Evolutionary conservation across 176 grass and related monocot species (phyloP).

Genomic region (Bothriochloa decipiens): DNA sequence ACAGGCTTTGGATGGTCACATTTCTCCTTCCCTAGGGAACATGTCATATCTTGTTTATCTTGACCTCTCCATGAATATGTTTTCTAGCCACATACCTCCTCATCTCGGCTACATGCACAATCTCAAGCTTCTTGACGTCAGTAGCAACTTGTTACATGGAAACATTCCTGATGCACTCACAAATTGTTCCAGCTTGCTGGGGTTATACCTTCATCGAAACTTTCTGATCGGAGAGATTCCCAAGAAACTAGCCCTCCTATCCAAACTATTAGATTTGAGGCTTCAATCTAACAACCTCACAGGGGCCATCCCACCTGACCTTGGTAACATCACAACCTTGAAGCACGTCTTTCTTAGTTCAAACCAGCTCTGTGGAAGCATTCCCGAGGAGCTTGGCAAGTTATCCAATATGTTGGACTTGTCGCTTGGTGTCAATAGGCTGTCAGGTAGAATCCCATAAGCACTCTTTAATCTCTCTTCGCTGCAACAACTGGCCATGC

Average conservation of each 20-base stretch:
- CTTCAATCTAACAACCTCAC: not conserved
- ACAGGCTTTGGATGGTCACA: not conserved
- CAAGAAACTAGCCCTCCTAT: not conserved
- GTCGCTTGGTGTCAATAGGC: not conserved
- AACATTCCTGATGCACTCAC: not conserved
- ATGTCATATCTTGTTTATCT: not conserved
- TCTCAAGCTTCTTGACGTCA: not conserved
- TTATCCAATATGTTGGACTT: not conserved
- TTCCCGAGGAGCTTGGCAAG: not conserved
- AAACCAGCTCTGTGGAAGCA: not conserved
- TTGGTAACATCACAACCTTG: not conserved
- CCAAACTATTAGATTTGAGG: not conserved
- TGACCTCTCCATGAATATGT: not conserved
- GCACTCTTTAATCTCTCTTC: not conserved
- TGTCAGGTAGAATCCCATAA: not conserved
- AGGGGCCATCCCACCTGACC: not conserved
- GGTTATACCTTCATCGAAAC: not conserved
- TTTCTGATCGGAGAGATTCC: not conserved
- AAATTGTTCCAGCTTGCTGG: not conserved
- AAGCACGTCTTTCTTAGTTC: rapidly evolving
- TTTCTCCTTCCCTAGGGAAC: not conserved
- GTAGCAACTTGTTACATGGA: not conserved
- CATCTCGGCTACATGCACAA: not conserved
- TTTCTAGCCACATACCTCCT: not conserved
- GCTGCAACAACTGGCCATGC: not conserved